Evolutionary conservation across 176 grass and related monocot genomes (phyloP).

Genomic region (Phoenix dactylifera): DNA sequence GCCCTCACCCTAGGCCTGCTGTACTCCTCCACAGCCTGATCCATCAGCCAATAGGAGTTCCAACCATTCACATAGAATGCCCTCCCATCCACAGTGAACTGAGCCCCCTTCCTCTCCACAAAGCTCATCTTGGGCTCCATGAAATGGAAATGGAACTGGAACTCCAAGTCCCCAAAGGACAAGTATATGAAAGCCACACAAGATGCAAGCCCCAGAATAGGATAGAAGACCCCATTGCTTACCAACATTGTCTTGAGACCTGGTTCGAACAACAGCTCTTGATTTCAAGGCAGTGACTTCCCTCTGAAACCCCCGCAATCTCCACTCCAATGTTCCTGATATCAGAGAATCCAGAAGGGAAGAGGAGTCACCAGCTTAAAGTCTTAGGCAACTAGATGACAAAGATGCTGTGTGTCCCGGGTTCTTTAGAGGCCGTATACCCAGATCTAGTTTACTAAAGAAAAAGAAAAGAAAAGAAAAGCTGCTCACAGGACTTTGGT

Average conservation of each 20-base stretch:
- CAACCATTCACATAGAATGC: constrained; percentile 87
- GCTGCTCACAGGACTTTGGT: too few relatives aligned
- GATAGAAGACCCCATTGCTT: constrained; percentile 51
- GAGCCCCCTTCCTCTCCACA: constrained; percentile 61
- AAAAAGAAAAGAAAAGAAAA: too few relatives aligned
- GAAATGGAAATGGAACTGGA: constrained; percentile 12
- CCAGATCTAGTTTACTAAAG: too few relatives aligned
- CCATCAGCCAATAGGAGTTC: constrained; percentile 99
- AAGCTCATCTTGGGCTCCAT: constrained; percentile 31
- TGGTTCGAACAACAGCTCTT: too few relatives aligned
- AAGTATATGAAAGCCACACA: constrained; percentile 67
- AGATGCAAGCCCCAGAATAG: constrained; percentile 56
- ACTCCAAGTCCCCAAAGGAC: constrained; percentile 45
- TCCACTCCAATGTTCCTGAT: too few relatives aligned
- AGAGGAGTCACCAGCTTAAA: too few relatives aligned
- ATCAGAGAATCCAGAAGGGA: too few relatives aligned
- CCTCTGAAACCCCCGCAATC: too few relatives aligned
- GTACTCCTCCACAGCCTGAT: constrained; percentile 60
- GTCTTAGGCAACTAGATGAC: too few relatives aligned
- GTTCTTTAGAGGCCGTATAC: too few relatives aligned
- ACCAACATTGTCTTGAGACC: constrained; percentile 31
- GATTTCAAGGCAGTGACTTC: too few relatives aligned
- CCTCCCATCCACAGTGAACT: constrained; percentile 43
- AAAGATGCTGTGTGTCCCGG: too few relatives aligned
- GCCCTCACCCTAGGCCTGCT: constrained; percentile 42